Base-by-base conservation (phyloP, 768 basidiomycete genomes). In the Leccinellum rugosiceps region DNA sequence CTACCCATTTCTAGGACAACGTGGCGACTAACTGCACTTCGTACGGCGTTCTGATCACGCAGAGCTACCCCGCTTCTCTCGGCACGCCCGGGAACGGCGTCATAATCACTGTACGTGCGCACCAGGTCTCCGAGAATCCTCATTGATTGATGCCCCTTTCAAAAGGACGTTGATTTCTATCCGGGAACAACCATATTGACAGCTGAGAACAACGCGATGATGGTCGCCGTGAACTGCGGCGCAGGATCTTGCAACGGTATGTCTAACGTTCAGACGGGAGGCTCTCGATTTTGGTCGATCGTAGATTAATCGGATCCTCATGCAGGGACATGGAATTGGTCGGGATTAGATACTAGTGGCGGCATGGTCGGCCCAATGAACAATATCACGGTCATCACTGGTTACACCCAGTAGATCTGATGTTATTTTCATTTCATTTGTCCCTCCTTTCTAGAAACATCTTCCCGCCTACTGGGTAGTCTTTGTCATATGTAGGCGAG, bases 181-280 rank as follows among this genome's bases (percentile, higher is more conserved):
- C 65, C 76, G 2, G 70, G 75, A 5, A 71, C 71, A 47, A 82
- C 75, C 48, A 76, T 66, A 3, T 70, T 86, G 54, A 61, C 75
- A 1, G 80, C 84, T 19, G 68, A 63, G 41, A 76, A 72, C 56
- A 70, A 67, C 28, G 84, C 80, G 3, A 62, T 78, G 57, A 74
- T 74, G 52, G 79, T 85, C 31, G 82, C 82, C 23, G 80, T 86
- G 4, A 81, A 85, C 62, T 86, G 84, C 65, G 84, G 83, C 51
- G 62, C 59, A 26, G 79, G 77, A 1, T 72, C 80, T 44, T 84
- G 83, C 69, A 76, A 73, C 75, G 78, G 79, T 11, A 74, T 72
- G 52, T 43, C 28, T 21, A 15, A 21, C 52, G 10, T 41, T 41
- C 28, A 4, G 6, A 53, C n/a, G 2, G 19, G 38, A 30, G 38